These are phyloP conservation scores for Cyclostephanos tholiformis DNA, from an alignment of 108 stramenopile species.

Conservation along the genomic window DNA sequence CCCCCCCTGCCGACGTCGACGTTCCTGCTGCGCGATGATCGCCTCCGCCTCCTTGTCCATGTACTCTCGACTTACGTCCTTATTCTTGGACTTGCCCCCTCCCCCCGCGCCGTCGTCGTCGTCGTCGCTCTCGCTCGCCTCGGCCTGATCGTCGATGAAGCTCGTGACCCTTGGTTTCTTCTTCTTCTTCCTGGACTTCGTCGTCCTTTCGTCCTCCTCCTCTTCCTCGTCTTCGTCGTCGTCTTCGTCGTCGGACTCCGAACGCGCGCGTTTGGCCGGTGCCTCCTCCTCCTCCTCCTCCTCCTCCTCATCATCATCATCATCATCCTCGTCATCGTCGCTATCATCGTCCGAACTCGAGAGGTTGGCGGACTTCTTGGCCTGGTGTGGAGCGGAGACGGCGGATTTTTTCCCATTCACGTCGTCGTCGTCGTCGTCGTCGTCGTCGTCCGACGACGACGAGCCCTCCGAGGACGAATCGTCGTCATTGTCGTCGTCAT, in stretches of 20 bases:
- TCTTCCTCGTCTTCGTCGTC: conserved; percentile 42
- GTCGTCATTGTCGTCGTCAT: conserved; percentile 52
- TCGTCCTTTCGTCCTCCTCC: conserved; percentile 24
- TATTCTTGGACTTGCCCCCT: conserved; percentile 67
- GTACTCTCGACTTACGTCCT: conserved; percentile 74
- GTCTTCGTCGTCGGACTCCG: conserved; percentile 68
- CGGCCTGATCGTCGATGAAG: conserved; percentile 90
- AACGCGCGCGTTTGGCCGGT: conserved; percentile 36
- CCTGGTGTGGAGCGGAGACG: not conserved
- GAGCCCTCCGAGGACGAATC: conserved; percentile 53
- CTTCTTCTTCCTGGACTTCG: conserved; percentile 51
- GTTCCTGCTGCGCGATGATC: conserved; percentile 84
- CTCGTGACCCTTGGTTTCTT: conserved; percentile 59
- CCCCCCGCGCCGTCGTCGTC: conserved; percentile 63
- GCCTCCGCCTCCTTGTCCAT: conserved; percentile 88
- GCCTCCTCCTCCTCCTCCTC: conserved; percentile 14
- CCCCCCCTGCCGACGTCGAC: conserved; percentile 69
- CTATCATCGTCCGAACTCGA: conserved; percentile 30
- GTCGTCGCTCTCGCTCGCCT: conserved; percentile 83
- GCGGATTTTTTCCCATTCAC: conserved; percentile 12
- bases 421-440: conserved; percentile 32
- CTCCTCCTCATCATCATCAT: conserved; percentile 13
- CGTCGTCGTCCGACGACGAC: conserved; percentile 12
- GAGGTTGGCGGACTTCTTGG: conserved; percentile 21
- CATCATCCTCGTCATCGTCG: conserved; percentile 29